These are phyloP conservation scores for Brassica nigra DNA, from an alignment of 345 rosid species.

Conservation along the genomic window DNA sequence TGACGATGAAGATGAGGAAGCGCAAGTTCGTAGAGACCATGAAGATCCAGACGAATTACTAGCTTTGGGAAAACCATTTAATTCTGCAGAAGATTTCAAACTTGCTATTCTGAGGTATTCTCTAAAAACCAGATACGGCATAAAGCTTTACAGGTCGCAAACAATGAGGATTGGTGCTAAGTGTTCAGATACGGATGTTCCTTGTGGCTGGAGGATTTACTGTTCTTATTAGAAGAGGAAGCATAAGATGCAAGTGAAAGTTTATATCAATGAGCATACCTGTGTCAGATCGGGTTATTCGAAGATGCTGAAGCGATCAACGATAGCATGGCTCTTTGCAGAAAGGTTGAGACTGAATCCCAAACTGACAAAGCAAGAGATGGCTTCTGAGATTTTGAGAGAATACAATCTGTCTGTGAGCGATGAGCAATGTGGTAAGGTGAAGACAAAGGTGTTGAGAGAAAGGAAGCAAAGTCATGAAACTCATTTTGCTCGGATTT, in stretches of 20 bases:
- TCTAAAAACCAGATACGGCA: no score
- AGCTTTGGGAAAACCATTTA: neutral
- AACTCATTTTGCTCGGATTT: neutral
- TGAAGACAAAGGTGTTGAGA: neutral
- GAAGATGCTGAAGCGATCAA: neutral
- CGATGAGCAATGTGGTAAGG: neutral
- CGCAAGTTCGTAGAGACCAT: neutral
- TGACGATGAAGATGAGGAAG: neutral
- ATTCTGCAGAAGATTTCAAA: neutral
- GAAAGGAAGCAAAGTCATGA: neutral
- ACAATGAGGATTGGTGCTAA: neutral
- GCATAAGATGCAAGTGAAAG: neutral
- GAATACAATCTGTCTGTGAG: neutral
- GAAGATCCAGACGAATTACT: neutral
- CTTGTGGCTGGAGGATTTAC: neutral
- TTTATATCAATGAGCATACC: neutral
- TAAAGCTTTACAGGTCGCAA: no score
- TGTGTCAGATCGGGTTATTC: neutral
- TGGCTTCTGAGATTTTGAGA: neutral
- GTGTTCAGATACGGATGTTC: neutral
- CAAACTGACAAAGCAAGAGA: neutral
- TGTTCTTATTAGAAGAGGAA: neutral
- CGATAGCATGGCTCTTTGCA: neutral
- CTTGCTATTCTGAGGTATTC: no score
- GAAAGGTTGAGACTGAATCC: neutral